Base-by-base conservation (phyloP, 352 stramenopile genomes). In the Halophytophthora polymorphica region DNA sequence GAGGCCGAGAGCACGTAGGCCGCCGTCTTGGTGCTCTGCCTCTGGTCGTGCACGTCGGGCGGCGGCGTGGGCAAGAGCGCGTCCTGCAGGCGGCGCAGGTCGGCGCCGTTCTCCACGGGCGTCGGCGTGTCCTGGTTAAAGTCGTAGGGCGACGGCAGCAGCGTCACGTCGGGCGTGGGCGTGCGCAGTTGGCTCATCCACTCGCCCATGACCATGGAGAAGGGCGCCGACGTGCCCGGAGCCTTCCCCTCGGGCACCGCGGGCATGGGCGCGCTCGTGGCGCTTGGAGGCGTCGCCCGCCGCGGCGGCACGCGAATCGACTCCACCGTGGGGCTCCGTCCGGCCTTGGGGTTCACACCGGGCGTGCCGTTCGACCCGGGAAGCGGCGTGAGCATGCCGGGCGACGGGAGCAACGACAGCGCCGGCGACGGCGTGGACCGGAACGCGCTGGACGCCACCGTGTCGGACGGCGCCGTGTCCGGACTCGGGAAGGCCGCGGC, bases 131-230 rank as follows among this genome's bases (percentile, higher is more conserved):
- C 77, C 54, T 82, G 82, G 46, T 84, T 83, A 55, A 89, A 93
- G 56, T 90, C 82, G 37, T 65, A 93, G 1, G 82, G 82, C 45
- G 82, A 93, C 34, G 82, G 82, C 33, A 90, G 56, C 37, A 90
- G 73, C 58, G 77, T 86, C 43, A 93, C 82, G 25, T 93, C 79
- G 0, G 82, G 82, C 36, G 82, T 93, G 15, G 82, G 82, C 18
- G 82, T 90, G 23, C 77, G 71, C 50, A 88, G 47, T 45, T 90
- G 77, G 40, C 66, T 88, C 74, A 90, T 90, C 79, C 79, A 90
- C 53, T 90, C 79, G 39, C 77, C 79, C 79, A 90, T 90, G 22
- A 90, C 74, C 0, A 56, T 53, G 1, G 77, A 86, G 46, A 90
- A 90, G 2, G 76, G 73, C 31, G 71, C 80, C 25, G 73, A 83